Evolutionary conservation across 2,329 filamentous ascomycete species (phyloP), one percentile per base, ranked within the genome.

Genomic region (Lizonia empirigonia): DNA sequence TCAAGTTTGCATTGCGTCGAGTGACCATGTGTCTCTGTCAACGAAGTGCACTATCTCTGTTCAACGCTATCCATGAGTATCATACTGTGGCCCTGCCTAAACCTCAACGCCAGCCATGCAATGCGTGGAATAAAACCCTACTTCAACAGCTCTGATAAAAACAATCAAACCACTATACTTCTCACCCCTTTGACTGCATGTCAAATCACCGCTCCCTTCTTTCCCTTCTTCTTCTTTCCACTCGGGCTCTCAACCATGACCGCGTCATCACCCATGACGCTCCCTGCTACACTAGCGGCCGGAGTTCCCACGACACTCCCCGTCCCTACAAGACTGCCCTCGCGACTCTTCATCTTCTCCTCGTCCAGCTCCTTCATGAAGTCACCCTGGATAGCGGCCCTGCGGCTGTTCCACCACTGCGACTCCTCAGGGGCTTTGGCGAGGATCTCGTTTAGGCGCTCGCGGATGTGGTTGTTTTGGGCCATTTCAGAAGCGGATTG

Each of bases 401-500:
- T 84, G 70, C 88, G 89, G 79, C 89, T 89, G 71, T 91, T 90
- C 94, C 94, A 99, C 91, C 91, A 96, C 68, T 87, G 82, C 77
- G 89, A 90, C 77, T 97, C 94, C 32, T 85, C 78, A 8, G 83
- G 80, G 1, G 85, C 79, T 67, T 90, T 87, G 22, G 80, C 77
- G 64, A 92, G 86, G 51, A 96, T 85, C 56, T 91, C 88, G 37
- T 86, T 83, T 16, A 96, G 81, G 40, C 87, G 84, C 59, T 87
- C 81, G 60, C 91, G 89, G 67, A 96, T 82, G 37, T 86, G 77
- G 33, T 84, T 83, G 77, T 97, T 97, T 69, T 91, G 88, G 52
- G 89, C 86, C 76, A 99, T 97, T 76, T 99, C 94, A 75, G 96
- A 96, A 47, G 94, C 94, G 36, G 90, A 92, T 75, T 99, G 94